Percentiles rank a stretch among this genome's conserved stretches.
Conservation (phyloP, 345 rosid genomes). For the Populus simonii region DNA sequence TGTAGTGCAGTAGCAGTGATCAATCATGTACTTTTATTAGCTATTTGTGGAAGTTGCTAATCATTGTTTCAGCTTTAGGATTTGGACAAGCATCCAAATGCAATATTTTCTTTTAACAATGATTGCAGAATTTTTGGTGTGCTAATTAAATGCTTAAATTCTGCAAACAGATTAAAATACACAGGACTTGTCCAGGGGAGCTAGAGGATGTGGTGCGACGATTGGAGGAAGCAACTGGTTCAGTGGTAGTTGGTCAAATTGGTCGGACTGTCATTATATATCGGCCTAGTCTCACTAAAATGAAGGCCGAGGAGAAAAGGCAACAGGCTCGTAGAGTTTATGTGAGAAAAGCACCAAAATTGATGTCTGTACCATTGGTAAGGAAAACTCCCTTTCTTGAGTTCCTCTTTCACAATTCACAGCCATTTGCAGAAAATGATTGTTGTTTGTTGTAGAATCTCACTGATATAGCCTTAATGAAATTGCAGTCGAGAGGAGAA, state of each 20-base stretch:
- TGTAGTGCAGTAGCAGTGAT: not conserved
- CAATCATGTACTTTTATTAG: not conserved
- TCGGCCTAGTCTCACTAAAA: constrained; percentile 69
- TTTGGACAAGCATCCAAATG: constrained; percentile 1
- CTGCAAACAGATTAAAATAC: constrained; percentile 64
- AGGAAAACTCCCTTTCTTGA: constrained; percentile 1
- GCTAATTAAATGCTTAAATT: not conserved
- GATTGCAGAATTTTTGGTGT: constrained; percentile 9
- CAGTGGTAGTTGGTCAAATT: constrained; percentile 62
- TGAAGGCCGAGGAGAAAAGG: constrained; percentile 84
- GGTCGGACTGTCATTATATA: constrained; percentile 83
- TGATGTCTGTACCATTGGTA: constrained; percentile 37
- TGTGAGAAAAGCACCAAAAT: constrained; percentile 29
- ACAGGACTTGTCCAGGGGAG: constrained; percentile 74
- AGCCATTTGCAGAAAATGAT: not conserved
- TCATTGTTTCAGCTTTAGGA: not conserved
- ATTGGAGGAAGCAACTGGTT: constrained; percentile 63
- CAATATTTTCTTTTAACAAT: not conserved
- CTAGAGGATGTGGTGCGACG: constrained; percentile 59
- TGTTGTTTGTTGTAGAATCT: not conserved
- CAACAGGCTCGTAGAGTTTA: constrained; percentile 43
- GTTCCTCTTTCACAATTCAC: not conserved
- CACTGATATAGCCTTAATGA: not conserved
- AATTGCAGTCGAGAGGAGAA: constrained; percentile 43
- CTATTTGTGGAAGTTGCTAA: not conserved